Percentiles rank a stretch among this genome's conserved stretches.
Evolutionary conservation across 371 early-diverging fungal genomes (phyloP).

Genomic region (Funneliformis caledonium): DNA sequence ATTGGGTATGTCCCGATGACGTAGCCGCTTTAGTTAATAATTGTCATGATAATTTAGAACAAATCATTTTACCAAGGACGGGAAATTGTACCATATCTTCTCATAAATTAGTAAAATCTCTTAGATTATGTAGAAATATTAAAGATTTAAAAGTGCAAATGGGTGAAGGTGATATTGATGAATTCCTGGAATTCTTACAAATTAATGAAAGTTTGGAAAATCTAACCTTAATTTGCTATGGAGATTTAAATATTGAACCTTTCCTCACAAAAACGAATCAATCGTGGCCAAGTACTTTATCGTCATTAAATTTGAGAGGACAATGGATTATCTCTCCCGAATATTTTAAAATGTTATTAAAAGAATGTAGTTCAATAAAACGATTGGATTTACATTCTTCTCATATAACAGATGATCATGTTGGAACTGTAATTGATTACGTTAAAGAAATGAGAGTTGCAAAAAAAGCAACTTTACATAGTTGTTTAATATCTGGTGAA

Average conservation of each 20-base stretch:
- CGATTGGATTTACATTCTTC: conserved; percentile 15
- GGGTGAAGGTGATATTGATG: neutral
- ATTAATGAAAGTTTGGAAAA: conserved; percentile 2
- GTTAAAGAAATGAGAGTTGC: conserved; percentile 13
- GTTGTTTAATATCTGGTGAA: neutral
- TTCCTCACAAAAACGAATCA: neutral
- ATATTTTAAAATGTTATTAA: neutral
- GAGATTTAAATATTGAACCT: conserved; percentile 4
- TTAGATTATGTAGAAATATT: neutral
- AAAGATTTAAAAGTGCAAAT: conserved; percentile 6
- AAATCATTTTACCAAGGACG: neutral
- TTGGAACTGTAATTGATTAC: conserved; percentile 1
- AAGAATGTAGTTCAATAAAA: conserved; percentile 10
- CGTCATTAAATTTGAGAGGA: conserved; percentile 8
- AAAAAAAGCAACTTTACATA: conserved; percentile 1
- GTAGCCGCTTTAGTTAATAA: conserved; percentile 1
- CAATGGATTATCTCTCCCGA: conserved; percentile 16
- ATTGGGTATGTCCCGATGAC: conserved; percentile 3
- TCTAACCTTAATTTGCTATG: conserved; percentile 1
- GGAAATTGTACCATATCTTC: neutral
- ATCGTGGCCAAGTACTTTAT: conserved; percentile 4
- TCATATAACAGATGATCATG: conserved; percentile 10
- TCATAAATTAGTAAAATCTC: conserved; percentile 7
- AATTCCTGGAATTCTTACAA: neutral
- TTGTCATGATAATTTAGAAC: conserved; percentile 6